Conservation (phyloP, 352 stramenopile genomes). For the Phytophthora pseudosyringae region DNA sequence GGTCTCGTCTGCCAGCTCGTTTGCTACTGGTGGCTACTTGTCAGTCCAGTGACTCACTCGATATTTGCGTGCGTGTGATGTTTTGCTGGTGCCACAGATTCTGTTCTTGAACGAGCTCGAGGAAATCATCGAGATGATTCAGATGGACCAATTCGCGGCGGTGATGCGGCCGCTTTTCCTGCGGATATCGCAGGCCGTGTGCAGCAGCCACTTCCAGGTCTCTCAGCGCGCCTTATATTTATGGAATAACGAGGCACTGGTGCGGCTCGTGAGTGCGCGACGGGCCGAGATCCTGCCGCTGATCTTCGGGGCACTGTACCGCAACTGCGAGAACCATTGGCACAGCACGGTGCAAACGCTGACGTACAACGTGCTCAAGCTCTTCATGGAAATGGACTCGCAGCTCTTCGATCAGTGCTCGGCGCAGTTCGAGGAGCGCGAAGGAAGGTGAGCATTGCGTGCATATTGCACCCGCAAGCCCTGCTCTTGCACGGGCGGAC, state of each 20-base stretch:
- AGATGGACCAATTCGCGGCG: constrained; percentile 72
- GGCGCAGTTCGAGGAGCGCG: constrained; percentile 61
- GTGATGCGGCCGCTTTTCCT: constrained; percentile 84
- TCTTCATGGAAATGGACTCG: constrained; percentile 90
- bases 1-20: constrained; percentile 23
- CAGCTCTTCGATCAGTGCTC: constrained; percentile 87
- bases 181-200: constrained; percentile 86
- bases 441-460: constrained; percentile 50
- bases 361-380: constrained; percentile 78
- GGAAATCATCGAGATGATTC: constrained; percentile 97
- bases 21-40: constrained; percentile 4
- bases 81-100: constrained; percentile 74
- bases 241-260: constrained; percentile 99
- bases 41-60: constrained; percentile 3
- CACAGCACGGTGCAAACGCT: constrained; percentile 94
- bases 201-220: constrained; percentile 96
- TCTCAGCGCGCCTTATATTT: constrained; percentile 98
- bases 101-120: constrained; percentile 99
- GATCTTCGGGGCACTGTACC: constrained; percentile 92
- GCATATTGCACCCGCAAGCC: constrained; percentile 7
- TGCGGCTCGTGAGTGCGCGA: constrained; percentile 94
- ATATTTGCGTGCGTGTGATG: constrained; percentile 34
- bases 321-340: constrained; percentile 95
- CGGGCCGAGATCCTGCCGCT: constrained; percentile 94
- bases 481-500: constrained; percentile 13